phyloP scores from a whole-genome alignment of 805 yeast genomes.

The Saccharomycopsis fibuligera region DNA sequence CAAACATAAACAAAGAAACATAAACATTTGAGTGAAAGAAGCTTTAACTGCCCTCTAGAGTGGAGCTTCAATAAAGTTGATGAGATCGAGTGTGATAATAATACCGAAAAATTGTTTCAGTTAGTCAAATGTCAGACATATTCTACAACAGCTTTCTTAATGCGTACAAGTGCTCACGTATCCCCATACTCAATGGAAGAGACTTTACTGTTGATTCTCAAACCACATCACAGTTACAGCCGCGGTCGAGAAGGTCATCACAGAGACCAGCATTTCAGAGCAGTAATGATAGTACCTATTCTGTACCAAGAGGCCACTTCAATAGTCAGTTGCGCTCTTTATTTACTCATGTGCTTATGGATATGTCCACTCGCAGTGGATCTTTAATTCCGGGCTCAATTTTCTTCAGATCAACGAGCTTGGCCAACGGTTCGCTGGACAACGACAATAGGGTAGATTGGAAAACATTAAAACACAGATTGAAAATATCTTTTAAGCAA shows the following conservation, averaged over 20 bases:
- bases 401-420: not conserved
- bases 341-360: slow-evolving; percentile 1
- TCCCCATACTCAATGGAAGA: slow-evolving; percentile 2
- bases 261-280: not conserved
- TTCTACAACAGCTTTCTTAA: slow-evolving; percentile 11
- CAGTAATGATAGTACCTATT: too few relatives aligned
- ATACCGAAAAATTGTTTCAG: too few relatives aligned
- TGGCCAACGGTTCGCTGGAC: not conserved
- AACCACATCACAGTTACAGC: not conserved
- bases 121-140: slow-evolving; percentile 5
- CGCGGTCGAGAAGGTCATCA: not conserved
- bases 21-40: too few relatives aligned
- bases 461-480: not conserved
- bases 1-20: too few relatives aligned
- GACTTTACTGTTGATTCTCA: slow-evolving; percentile 1
- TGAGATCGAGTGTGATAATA: too few relatives aligned
- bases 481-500: slow-evolving; percentile 13
- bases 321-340: not conserved
- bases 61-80: too few relatives aligned
- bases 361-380: not conserved
- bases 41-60: too few relatives aligned
- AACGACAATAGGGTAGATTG: not conserved
- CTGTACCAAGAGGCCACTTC: not conserved
- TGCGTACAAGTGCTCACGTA: slow-evolving; percentile 12
- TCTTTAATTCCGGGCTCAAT: not conserved